These are phyloP conservation scores for Xylaria sp. DNA, from an alignment of 495 filamentous ascomycete genomes.

Conservation along the genomic window DNA sequence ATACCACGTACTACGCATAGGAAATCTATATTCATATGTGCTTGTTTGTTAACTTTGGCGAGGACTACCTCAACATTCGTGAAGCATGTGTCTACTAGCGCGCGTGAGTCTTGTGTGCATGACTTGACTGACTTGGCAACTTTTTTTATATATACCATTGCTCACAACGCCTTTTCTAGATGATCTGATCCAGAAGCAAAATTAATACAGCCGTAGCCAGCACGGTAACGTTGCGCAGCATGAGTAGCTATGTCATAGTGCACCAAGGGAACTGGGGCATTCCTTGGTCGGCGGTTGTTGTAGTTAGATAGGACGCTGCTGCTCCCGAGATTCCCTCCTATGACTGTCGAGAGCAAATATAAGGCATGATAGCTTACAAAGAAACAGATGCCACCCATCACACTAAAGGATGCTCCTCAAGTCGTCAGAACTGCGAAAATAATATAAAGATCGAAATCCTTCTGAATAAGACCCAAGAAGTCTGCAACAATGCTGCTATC, in stretches of 20 bases:
- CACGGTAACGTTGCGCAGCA: not conserved
- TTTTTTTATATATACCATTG: not conserved
- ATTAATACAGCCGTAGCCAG: not conserved
- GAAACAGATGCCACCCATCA: not conserved
- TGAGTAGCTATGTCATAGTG: conserved; percentile 8
- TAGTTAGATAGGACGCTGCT: not conserved
- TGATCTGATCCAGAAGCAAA: conserved; percentile 5
- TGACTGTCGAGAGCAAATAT: not conserved
- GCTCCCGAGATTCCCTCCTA: not conserved
- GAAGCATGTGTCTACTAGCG: not conserved
- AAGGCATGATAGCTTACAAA: not conserved
- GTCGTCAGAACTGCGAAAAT: not conserved
- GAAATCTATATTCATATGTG: not conserved
- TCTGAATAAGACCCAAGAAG: not conserved
- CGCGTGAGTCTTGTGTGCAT: conserved; percentile 3
- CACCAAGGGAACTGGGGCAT: not conserved
- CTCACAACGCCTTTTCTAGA: not conserved
- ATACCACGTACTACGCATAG: not conserved
- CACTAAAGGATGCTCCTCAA: not conserved
- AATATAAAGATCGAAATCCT: not conserved
- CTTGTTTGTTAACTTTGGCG: not conserved
- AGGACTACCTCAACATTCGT: not conserved
- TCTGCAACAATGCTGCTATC: not conserved
- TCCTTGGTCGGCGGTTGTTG: not conserved
- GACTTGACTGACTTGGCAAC: not conserved